A percentile compares a stretch with the other conserved stretches of the same genome.
Evolutionary conservation across 1,139 yeast species (phyloP).

Genomic region (Kodamaea anthophila): DNA sequence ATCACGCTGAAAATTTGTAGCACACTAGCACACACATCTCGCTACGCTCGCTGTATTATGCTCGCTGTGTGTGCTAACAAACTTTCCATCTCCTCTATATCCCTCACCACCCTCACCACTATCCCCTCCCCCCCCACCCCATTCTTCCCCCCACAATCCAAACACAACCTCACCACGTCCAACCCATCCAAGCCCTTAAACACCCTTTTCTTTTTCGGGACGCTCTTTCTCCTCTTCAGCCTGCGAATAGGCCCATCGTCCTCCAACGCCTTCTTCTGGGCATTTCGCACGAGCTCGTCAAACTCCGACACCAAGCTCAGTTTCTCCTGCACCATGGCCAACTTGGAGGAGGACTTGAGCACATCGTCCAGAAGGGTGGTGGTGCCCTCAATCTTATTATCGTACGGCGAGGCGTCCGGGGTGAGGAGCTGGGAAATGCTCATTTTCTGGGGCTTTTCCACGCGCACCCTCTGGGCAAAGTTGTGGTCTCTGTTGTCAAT

Average conservation of each 20-base stretch:
- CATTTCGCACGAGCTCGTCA: conserved; percentile 5
- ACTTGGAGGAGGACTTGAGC: too few relatives aligned
- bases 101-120: conserved; percentile 4
- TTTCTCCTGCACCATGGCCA: conserved; percentile 1
- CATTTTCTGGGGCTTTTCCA: conserved; percentile 6
- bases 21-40: too few relatives aligned
- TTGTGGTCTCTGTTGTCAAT: conserved; percentile 24
- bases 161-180: conserved; percentile 16
- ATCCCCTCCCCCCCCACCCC: conserved; percentile 6
- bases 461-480: conserved; percentile 13
- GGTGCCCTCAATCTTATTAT: too few relatives aligned
- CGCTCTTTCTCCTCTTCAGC: too few relatives aligned
- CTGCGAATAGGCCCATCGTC: too few relatives aligned
- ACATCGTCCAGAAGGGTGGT: too few relatives aligned
- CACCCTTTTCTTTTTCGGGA: too few relatives aligned
- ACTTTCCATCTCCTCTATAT: conserved; percentile 8
- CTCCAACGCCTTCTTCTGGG: conserved; percentile 7
- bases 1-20: too few relatives aligned
- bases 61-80: too few relatives aligned
- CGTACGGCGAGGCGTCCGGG: conserved; percentile 33
- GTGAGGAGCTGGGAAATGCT: conserved; percentile 25
- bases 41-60: neutral
- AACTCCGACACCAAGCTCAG: conserved; percentile 6
- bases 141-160: conserved; percentile 16
- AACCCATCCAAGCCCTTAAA: conserved; percentile 16